Evolutionary conservation across 495 filamentous ascomycete genomes (phyloP), one percentile per base, ranked within the genome.

Genomic region (Penicillium ucsense): DNA sequence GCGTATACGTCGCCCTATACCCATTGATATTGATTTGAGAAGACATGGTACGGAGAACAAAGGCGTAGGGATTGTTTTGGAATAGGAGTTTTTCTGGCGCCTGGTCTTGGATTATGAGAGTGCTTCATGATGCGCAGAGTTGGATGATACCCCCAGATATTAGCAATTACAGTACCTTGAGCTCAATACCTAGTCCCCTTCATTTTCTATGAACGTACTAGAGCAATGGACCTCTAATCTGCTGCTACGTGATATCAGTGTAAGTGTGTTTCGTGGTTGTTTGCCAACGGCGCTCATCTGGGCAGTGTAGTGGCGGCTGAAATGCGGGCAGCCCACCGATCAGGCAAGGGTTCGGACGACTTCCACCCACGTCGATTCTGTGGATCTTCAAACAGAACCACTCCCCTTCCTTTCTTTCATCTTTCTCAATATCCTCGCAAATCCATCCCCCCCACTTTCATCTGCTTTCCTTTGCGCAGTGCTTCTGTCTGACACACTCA

Each of bases 321-420:
- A 51, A 39, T 50, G 43, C 34, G 49, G 34, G 45, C 38, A 43
- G 47, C 31, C 38, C 48, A 60, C 52, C 50, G 52, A 56, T 54
- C 52, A 54, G 56, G 56, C 55, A 60, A 66, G 51, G 59, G 53
- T 67, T 68, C 57, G 59, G 59, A 57, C 53, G 56, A 63, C 57
- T 65, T 65, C 64, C 62, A 67, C 62, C 64, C 62, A 56, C 64
- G 61, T 68, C 52, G 52, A 57, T 62, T 55, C 53, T 54, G 40
- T 57, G 38, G 37, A 45, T 42, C 46, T 41, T 36, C 46, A 40
- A 20, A 34, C 11, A 38, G 45, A 28, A 34, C 37, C 28, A 30
- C 48, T 27, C 40, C 12, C 33, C 20, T 20, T 20, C 20, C 20
- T 20, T 20, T 20, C 20, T 20, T 45, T 34, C 33, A 45, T 38